phyloP scores from a whole-genome alignment of 2,329 filamentous ascomycete genomes.

The Xylaria sp. region DNA sequence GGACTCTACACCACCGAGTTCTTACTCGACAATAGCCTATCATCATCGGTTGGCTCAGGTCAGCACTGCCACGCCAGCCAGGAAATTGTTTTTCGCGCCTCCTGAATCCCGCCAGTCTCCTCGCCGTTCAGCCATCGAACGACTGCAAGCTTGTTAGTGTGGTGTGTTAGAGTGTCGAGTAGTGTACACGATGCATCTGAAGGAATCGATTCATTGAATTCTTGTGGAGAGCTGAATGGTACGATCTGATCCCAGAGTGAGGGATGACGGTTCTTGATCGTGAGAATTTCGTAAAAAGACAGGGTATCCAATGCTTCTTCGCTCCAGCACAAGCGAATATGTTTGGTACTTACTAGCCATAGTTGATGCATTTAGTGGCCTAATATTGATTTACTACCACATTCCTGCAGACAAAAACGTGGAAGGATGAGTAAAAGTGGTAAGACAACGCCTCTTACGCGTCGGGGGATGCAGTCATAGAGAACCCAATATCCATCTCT shows the following conservation, averaged over 20 bases:
- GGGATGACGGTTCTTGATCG: neutral
- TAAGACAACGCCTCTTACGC: conserved; percentile 5
- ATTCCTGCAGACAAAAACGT: conserved; percentile 11
- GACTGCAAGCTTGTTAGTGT: neutral
- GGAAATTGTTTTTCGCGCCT: conserved; percentile 7
- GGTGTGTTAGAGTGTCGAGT: neutral
- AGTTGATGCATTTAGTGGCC: neutral
- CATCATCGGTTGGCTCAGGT: conserved; percentile 15
- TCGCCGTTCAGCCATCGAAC: neutral
- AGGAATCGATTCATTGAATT: neutral
- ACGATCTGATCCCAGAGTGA: neutral
- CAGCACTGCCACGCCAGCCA: conserved; percentile 30
- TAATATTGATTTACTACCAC: conserved; percentile 17
- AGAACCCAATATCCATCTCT: conserved; percentile 1
- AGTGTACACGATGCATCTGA: neutral
- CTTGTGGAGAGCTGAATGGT: conserved; percentile 10
- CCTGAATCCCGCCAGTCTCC: conserved; percentile 7
- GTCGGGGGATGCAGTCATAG: conserved; percentile 2
- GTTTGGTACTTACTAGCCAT: neutral
- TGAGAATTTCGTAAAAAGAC: neutral
- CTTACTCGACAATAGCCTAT: conserved; percentile 2
- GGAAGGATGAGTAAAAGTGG: neutral
- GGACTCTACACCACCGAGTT: neutral
- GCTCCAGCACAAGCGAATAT: conserved; percentile 9
- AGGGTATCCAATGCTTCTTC: conserved; percentile 1